Evolutionary conservation across 441 rosid genomes (phyloP).

Genomic region (Syzygium syzygioides): DNA sequence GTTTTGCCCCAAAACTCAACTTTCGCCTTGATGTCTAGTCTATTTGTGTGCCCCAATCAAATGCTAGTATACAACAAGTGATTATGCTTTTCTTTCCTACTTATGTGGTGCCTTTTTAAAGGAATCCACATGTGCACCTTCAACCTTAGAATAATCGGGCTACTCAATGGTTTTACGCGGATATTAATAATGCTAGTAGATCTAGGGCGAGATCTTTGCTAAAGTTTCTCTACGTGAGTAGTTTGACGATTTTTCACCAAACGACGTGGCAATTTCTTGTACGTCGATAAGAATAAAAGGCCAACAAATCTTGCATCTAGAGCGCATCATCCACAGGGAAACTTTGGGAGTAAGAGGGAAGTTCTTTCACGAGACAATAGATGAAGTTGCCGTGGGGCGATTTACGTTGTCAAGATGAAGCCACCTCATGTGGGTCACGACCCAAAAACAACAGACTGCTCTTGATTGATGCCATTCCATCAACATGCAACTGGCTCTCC

Average conservation of each 20-base stretch:
- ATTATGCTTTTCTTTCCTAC: neutral
- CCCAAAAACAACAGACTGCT: neutral
- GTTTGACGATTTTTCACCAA: neutral
- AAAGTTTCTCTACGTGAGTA: neutral
- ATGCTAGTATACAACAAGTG: neutral
- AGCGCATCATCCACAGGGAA: neutral
- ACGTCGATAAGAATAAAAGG: neutral
- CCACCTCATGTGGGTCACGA: neutral
- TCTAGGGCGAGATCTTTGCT: neutral
- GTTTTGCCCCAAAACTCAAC: neutral
- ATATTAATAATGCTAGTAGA: neutral
- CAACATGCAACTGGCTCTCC: neutral
- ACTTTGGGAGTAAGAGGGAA: neutral
- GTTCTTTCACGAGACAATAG: neutral
- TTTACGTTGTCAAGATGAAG: neutral
- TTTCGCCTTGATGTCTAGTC: neutral
- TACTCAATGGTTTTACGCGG: neutral
- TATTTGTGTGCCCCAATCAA: neutral
- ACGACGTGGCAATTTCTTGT: neutral
- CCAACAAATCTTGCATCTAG: neutral
- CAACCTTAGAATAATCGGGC: neutral
- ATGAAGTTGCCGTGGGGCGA: neutral
- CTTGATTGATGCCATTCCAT: neutral
- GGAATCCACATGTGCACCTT: neutral
- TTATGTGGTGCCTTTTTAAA: fast-evolving